Evolutionary conservation across 2,329 filamentous ascomycete genomes (phyloP), one percentile per base, ranked within the genome.

Genomic region (Neofusicoccum ribis): DNA sequence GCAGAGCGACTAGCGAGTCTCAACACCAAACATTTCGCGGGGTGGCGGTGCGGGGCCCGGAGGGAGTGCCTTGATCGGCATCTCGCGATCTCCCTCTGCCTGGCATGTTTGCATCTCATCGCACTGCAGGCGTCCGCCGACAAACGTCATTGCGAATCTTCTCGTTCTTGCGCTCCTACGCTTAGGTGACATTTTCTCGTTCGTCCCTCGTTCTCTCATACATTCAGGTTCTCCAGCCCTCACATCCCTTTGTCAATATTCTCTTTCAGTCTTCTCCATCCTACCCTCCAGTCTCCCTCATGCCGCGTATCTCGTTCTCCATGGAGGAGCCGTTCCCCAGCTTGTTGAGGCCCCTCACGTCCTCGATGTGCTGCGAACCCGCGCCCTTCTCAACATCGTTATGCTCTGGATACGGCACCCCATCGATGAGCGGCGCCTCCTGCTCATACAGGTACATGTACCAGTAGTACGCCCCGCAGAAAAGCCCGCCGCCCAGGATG

Each of bases 401-500:
- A 5, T 52, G 36, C 47, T 52, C 54, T 5, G 15, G 34, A 36
- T 65, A 65, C 46, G 46, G n/a, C 23, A 65, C 54, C 5, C 63
- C 63, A 17, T 65, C 63, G 15, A 65, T 37, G 14, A 60, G 36
- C 20, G 47, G 44, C 36, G 46, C 44, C 15, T 60, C 54, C 54
- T 65, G 63, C 23, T 61, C 12, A 11, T 52, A 61, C 54, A 60
- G 14, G 27, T 65, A 60, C 44, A 60, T 65, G 17, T 44, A 60
- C 63, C 63, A 65, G 47, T 65, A 65, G 31, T 65, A 65, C 6
- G 23, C 63, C 0, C 63, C 63, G 37, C 52, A 51, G 27, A 65
- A 65, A 1, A 65, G 47, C 5, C 15, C 63, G 6, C 70, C 70
- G 11, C 70, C 70, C 7, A 73, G 46, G 36, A 72, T 70, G 17